A percentile compares a stretch with the other conserved stretches of the same genome.
phyloP scores from a whole-genome alignment of 352 stramenopile genomes.

The Phytophthora pluvialis region DNA sequence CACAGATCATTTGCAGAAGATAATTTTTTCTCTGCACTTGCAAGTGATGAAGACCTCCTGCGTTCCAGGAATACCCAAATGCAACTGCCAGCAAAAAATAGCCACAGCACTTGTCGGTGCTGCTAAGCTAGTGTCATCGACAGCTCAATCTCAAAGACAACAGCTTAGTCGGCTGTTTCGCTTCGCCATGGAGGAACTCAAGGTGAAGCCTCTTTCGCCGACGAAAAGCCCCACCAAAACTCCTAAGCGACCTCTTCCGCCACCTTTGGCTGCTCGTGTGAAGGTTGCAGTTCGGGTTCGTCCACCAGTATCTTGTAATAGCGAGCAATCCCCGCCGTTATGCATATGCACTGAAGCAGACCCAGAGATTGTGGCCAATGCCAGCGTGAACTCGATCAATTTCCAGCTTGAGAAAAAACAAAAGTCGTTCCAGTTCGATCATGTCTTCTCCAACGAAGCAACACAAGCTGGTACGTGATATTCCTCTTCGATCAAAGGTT shows the following conservation, averaged over 20 bases:
- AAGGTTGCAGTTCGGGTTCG: constrained; percentile 75
- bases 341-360: constrained; percentile 20
- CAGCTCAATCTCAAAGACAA: constrained; percentile 4
- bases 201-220: constrained; percentile 4
- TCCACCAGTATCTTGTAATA: constrained; percentile 19
- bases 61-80: constrained; percentile 12
- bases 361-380: neutral
- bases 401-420: constrained; percentile 45
- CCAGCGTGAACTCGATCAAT: constrained; percentile 29
- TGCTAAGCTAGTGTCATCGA: neutral
- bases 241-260: constrained; percentile 19
- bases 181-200: constrained; percentile 20
- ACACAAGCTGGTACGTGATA: constrained; percentile 45
- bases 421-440: constrained; percentile 73
- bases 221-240: constrained; percentile 22
- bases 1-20: neutral
- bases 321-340: constrained; percentile 8
- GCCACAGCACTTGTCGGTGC: neutral
- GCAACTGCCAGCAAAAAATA: constrained; percentile 27
- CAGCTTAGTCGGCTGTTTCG: constrained; percentile 25
- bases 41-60: neutral
- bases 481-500: neutral
- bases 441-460: constrained; percentile 52
- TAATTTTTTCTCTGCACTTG: neutral
- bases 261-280: constrained; percentile 44